Evolutionary conservation across 2,329 filamentous ascomycete genomes (phyloP).

Genomic region (Aspergillus floridensis): DNA sequence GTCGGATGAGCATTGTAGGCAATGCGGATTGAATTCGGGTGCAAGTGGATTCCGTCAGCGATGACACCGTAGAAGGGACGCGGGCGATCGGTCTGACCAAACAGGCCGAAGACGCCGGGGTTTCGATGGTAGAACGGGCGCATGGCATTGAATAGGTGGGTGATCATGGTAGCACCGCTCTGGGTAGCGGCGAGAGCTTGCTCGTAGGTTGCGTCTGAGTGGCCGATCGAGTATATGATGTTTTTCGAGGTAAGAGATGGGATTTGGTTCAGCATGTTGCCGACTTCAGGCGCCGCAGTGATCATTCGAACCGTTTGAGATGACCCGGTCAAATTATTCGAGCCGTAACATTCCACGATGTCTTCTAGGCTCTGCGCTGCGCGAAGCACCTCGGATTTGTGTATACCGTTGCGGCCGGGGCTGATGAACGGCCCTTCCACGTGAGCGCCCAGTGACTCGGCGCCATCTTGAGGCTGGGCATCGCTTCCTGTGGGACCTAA

Average conservation of each 20-base stretch:
- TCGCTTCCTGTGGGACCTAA: slow-evolving; percentile 67
- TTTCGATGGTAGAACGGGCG: slow-evolving; percentile 85
- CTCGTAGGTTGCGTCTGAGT: slow-evolving; percentile 85
- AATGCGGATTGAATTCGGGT: slow-evolving; percentile 84
- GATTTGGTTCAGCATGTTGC: slow-evolving; percentile 67
- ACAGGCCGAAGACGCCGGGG: slow-evolving; percentile 81
- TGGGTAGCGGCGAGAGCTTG: slow-evolving; percentile 68
- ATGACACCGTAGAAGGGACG: slow-evolving; percentile 84
- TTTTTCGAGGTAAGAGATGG: slow-evolving; percentile 61
- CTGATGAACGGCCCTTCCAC: slow-evolving; percentile 87
- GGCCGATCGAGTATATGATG: slow-evolving; percentile 78
- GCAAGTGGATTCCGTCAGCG: slow-evolving; percentile 84
- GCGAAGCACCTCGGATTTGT: slow-evolving; percentile 70
- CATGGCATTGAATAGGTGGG: slow-evolving; percentile 94
- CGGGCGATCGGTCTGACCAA: slow-evolving; percentile 62
- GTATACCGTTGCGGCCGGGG: slow-evolving; percentile 80
- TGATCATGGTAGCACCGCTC: slow-evolving; percentile 84
- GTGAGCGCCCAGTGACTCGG: slow-evolving; percentile 85
- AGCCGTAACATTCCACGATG: slow-evolving; percentile 57
- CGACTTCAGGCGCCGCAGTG: slow-evolving; percentile 80
- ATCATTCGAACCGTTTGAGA: slow-evolving; percentile 65
- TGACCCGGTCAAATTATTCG: slow-evolving; percentile 56
- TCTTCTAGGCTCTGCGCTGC: slow-evolving; percentile 63
- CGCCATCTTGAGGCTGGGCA: slow-evolving; percentile 64
- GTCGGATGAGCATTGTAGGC: slow-evolving; percentile 82